Evolutionary conservation across 2,329 filamentous ascomycete species (phyloP), one percentile per base, ranked within the genome.

Genomic region (Cladosporium oxysporum): DNA sequence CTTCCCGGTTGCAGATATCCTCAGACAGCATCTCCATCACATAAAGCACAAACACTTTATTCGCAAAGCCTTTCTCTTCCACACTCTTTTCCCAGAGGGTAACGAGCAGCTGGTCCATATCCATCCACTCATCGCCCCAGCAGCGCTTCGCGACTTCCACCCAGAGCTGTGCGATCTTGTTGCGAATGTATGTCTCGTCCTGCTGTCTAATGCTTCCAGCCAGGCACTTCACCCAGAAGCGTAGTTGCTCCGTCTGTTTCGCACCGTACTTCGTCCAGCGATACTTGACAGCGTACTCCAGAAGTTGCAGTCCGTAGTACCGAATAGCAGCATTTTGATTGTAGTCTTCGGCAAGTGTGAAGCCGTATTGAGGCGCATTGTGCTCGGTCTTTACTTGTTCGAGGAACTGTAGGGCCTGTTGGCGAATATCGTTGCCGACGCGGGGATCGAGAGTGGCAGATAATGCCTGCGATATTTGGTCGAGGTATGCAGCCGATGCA

Each of bases 151-250:
- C 93, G 62, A 97, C 84, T 78, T 98, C 95, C 8, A 93, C 91
- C 95, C 95, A 99, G 68, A 99, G 81, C 79, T 96, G 91, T 31
- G 92, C 92, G 37, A 95, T 90, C 81, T 99, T 99, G 83, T 96
- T 98, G 71, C 94, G 87, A 70, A 97, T 82, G 76, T 93, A 99
- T 35, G 85, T 78, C 2, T 92, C 91, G 75, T 98, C 94, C 23
- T 88, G 85, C 55, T 85, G 85, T 5, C 87, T 83, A 52, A 96
- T 83, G 68, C 85, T 84, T 73, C 90, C 87, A 14, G 92, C 91
- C 14, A 99, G 88, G 75, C 90, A 84, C 65, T 97, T 80, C 52
- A 97, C 87, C 86, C 93, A 95, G 66, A 84, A 83, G 59, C 91
- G 87, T 64, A 99, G 80, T 62, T 87, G 85, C 31, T 82, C 80